A percentile compares a stretch with the other conserved stretches of the same genome.
Conservation (phyloP, 2,329 filamentous ascomycete species). For the Aspergillus intermedius region DNA sequence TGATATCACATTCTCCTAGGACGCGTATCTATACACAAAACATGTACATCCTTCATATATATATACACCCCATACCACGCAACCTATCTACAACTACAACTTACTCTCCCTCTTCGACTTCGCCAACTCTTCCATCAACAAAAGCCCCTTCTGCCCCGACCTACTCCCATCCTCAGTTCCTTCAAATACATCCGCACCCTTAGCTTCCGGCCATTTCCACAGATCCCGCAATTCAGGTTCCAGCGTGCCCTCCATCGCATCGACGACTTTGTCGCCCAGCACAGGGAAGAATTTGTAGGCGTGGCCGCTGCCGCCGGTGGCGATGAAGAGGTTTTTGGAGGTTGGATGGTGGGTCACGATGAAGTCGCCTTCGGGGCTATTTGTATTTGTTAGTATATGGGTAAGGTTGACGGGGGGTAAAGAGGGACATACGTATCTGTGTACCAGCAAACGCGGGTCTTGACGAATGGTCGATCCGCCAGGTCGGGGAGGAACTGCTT, state of each 20-base stretch:
- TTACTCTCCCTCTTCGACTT: slow-evolving; percentile 19
- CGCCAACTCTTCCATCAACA: slow-evolving; percentile 34
- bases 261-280: slow-evolving; percentile 47
- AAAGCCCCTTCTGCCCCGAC: slow-evolving; percentile 28
- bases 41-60: too few relatives aligned
- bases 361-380: slow-evolving; percentile 58
- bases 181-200: slow-evolving; percentile 17
- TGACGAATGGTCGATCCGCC: slow-evolving; percentile 53
- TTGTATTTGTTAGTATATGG: neutral
- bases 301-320: slow-evolving; percentile 49
- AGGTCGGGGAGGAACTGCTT: slow-evolving; percentile 56
- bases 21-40: too few relatives aligned
- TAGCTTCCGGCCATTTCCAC: slow-evolving; percentile 37
- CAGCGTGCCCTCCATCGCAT: slow-evolving; percentile 40
- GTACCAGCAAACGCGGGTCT: slow-evolving; percentile 67
- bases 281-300: slow-evolving; percentile 50
- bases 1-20: too few relatives aligned
- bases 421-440: slow-evolving; percentile 53
- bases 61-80: neutral
- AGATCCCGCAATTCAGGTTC: slow-evolving; percentile 34
- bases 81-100: slow-evolving; percentile 11
- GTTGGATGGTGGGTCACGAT: slow-evolving; percentile 63
- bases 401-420: neutral
- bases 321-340: slow-evolving; percentile 45
- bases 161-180: slow-evolving; percentile 34